Evolutionary conservation across 257 asterid species (phyloP), one percentile per base, ranked within the genome.

Genomic region (Eustoma russellianum): DNA sequence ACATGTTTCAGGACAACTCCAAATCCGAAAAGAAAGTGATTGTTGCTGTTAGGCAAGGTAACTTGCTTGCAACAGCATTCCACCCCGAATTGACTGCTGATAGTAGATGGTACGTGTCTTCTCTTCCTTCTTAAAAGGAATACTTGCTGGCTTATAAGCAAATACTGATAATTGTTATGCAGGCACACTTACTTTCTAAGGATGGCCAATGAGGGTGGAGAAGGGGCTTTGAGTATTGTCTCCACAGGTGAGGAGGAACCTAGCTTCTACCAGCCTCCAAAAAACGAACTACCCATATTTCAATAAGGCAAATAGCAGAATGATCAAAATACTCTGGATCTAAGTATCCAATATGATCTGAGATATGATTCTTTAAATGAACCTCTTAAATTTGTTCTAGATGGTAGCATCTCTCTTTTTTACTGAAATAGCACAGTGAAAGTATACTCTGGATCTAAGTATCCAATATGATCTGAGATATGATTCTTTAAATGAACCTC

Each of bases 71-170:
- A 64, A 92, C 99, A 58, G 99, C 99, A 47, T 92, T 92, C 61
- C 99, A 92, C 71, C 99, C 99, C n/a, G 99, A 92, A 75, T 64
- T 92, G 70, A 92, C 99, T 55, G 90, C 95, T 19, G 97, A 92
- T 58, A 73, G 80, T 41, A 77, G 99, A 67, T 90, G n/a, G n/a
- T n/a, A n/a, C n/a, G n/a, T n/a, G n/a, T n/a, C n/a, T n/a, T n/a
- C n/a, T 5, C 11, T 40, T 35, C 41, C 9, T 9, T 15, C 28
- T 10, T 45, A 6, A 14, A 13, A 59, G 9, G 30, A 10, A n/a
- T 51, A 28, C 9, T 17, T 14, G 33, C 46, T 50, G 17, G 41
- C 11, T 33, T 17, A 17, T 64, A 5, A 24, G 15, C 24, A 12
- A 17, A 47, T 52, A 33, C 13, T 38, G 43, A 64, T 41, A 16